A percentile compares a stretch with the other conserved stretches of the same genome.
These are phyloP conservation scores for Heritiera littoralis DNA, from an alignment of 345 rosid species.

Conservation along the genomic window DNA sequence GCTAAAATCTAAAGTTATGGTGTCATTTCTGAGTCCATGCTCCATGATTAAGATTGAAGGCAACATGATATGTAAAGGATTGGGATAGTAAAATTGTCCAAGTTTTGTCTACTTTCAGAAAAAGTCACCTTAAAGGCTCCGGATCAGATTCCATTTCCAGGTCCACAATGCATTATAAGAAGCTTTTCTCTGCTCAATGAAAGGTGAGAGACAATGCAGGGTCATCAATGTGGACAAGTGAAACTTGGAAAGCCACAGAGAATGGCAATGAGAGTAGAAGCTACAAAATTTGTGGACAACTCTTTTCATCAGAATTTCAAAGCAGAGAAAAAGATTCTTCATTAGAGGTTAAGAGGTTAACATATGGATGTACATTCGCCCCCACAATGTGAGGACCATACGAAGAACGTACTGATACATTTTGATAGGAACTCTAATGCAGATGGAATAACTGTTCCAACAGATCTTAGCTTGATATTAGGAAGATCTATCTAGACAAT, in stretches of 20 bases:
- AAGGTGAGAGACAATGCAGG: not conserved
- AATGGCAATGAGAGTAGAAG: constrained; percentile 20
- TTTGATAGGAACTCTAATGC: not conserved
- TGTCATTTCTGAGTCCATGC: not conserved
- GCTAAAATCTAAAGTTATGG: not conserved
- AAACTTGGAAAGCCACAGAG: constrained; percentile 30
- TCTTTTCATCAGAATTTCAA: constrained; percentile 37
- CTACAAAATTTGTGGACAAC: constrained; percentile 24
- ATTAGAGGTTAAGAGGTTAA: constrained; percentile 14
- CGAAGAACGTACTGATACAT: not conserved
- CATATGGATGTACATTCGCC: constrained; percentile 12
- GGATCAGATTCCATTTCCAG: constrained; percentile 27
- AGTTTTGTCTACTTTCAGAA: not conserved
- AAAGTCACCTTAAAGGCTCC: not conserved
- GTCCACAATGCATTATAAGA: constrained; percentile 22
- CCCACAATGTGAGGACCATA: constrained; percentile 33
- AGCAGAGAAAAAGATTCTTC: constrained; percentile 25
- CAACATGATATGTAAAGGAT: not conserved
- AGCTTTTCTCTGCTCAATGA: constrained; percentile 4
- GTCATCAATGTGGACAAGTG: not conserved
- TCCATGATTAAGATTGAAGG: not conserved
- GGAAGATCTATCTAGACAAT: not conserved
- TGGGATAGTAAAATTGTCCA: not conserved
- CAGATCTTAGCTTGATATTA: not conserved
- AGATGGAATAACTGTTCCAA: not conserved